phyloP scores from a whole-genome alignment of 202 grass and related monocot species.

The Schoenoplectus tabernaemontani region DNA sequence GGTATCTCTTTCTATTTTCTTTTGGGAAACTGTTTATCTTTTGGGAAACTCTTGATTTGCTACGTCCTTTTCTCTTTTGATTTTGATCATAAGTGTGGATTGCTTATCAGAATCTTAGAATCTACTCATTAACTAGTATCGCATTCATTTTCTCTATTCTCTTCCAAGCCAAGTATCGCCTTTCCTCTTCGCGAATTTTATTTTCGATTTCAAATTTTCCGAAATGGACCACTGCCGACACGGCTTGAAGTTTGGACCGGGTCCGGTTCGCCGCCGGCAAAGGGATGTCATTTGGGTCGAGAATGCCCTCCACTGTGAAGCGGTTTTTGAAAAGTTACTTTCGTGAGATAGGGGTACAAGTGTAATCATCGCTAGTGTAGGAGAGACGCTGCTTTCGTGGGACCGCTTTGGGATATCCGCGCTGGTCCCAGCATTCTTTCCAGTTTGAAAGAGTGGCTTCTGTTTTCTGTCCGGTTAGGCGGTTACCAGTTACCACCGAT shows the following conservation, averaged over 20 bases:
- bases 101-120: conserved; percentile 5
- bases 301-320: not conserved
- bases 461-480: too few relatives aligned
- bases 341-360: not conserved
- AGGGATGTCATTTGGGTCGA: not conserved
- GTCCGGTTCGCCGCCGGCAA: too few relatives aligned
- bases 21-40: conserved; percentile 11
- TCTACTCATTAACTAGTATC: conserved; percentile 7
- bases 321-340: not conserved
- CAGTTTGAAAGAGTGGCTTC: not conserved
- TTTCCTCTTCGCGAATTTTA: conserved; percentile 3
- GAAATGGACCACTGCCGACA: not conserved
- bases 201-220: conserved; percentile 3
- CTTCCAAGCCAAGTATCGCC: conserved; percentile 32
- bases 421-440: not conserved
- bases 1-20: conserved; percentile 28
- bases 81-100: not conserved
- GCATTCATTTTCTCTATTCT: conserved; percentile 1
- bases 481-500: too few relatives aligned
- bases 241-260: too few relatives aligned
- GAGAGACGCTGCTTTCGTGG: not conserved
- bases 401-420: conserved; percentile 12
- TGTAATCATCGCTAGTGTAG: not conserved
- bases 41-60: conserved; percentile 14
- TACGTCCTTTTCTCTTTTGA: not conserved